Base-by-base conservation (phyloP, 768 basidiomycete species). In the Tricholoma bakamatsutake region DNA sequence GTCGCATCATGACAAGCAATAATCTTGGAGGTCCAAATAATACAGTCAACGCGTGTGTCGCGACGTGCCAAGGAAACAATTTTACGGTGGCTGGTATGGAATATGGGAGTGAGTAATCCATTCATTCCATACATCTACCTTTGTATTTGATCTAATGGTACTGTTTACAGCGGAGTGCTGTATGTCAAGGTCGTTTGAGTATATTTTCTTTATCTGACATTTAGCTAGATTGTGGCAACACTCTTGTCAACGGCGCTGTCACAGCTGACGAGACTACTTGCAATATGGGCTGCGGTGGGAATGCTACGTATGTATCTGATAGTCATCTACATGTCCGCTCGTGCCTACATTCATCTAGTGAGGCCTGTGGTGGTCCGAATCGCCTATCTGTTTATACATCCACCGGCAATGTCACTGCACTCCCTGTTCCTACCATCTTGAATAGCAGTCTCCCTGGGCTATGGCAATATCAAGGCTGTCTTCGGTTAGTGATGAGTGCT, bases 281-380 rank as follows among this genome's bases (percentile, higher is more conserved):
- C 64, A 81, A 79, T 65, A 89, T 87, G 86, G 76, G 75, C 0
- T 95, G 93, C 58, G 77, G 77, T 15, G 93, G 90, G 21, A 85
- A 83, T 56, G 37, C 80, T 10, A 74, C 79, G 88, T 87, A 59
- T 61, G 84, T 66, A 0, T 40, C 58, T n/a, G 57, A 33, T n/a
- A 51, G 7, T 40, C 50, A 8, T 54, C 34, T 49, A 54, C 35
- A 51, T 35, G 42, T 13, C 33, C 60, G n/a, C 58, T 53, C 37
- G 42, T 33, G 57, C 46, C 43, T 31, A 47, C 31, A 18, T 12
- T 28, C 53, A 4, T 34, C 27, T 56, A 85, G 84, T 11, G 76
- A 86, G 66, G 80, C 82, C 40, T 92, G 89, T 58, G 90, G 90
- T 64, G 90, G 83, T 5, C 80, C 83, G 1, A 84, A 84, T 62